Evolutionary conservation across 108 stramenopile genomes (phyloP), one percentile per base, ranked within the genome.

Genomic region (Nannochloropsis salina): DNA sequence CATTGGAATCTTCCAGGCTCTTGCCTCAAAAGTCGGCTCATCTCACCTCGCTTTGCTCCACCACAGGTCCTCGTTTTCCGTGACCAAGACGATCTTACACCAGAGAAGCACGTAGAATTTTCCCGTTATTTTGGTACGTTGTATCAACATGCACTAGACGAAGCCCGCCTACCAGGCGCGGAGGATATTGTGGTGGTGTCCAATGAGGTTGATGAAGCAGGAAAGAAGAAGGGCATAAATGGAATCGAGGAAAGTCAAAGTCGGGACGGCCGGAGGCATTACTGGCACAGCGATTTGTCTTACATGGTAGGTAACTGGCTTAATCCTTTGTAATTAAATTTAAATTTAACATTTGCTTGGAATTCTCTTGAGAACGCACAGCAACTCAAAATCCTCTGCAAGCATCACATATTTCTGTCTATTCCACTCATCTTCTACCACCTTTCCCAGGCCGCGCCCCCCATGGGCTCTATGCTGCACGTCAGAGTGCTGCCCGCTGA

Each of bases 261-360:
- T n/a, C 61, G 61, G 61, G 1, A 74, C 61, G 61, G 61, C 1
- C 61, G 61, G 15, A 15, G 61, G 61, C 61, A 74, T 74, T 74
- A 74, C 61, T 74, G 61, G 61, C 61, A 74, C 61, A 74, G 61
- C n/a, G 61, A 74, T n/a, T 74, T 74, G 61, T 74, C 61, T 15
- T 74, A 74, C 61, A 74, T 74, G 61, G 61, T 74, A 8, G 15
- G 47, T n/a, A 6, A 31, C 31, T 31, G 31, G 31, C 31, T 31
- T 31, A 31, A 31, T 31, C 31, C 31, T 31, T 31, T 1, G 31
- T 31, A 31, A 31, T 31, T 31, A 31, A 31, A 31, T 31, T 31
- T 31, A 31, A 31, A 31, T 31, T 31, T 31, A 31, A 15, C 61
- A 74, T 2, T n/a, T 6, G 20, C 8, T 2, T 74, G 61, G 20